Evolutionary conservation across 2,329 filamentous ascomycete genomes (phyloP).

Genomic region (Arthrobotrys sinensis): DNA sequence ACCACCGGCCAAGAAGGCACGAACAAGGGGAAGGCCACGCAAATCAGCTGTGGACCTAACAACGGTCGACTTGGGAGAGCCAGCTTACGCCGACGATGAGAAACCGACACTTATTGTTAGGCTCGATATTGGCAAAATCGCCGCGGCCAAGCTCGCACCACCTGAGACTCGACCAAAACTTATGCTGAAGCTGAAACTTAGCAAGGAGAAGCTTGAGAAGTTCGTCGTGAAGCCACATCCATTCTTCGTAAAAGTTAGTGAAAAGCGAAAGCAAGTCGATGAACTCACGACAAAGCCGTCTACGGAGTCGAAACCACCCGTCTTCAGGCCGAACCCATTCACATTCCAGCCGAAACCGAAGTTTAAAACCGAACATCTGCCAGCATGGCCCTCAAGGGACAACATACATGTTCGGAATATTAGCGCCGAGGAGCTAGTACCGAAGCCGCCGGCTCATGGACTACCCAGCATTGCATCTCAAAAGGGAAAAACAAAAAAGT

Average conservation of each 20-base stretch:
- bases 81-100: neutral
- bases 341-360: constrained; percentile 52
- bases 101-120: constrained; percentile 35
- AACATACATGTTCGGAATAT: constrained; percentile 49
- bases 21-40: constrained; percentile 48
- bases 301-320: constrained; percentile 17
- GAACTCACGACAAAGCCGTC: neutral
- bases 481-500: constrained; percentile 47
- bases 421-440: constrained; percentile 1
- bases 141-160: constrained; percentile 30
- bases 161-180: constrained; percentile 35
- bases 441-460: constrained; percentile 30
- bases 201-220: constrained; percentile 37
- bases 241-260: constrained; percentile 50
- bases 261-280: constrained; percentile 41
- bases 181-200: constrained; percentile 36
- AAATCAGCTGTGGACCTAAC: constrained; percentile 33
- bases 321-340: constrained; percentile 18
- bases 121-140: constrained; percentile 50
- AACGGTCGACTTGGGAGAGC: neutral
- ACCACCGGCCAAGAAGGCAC: constrained; percentile 53
- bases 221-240: constrained; percentile 52
- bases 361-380: constrained; percentile 40
- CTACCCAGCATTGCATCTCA: constrained; percentile 19
- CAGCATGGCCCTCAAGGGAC: constrained; percentile 45